These are phyloP conservation scores for Calonectria henricotiae DNA, from an alignment of 2,329 filamentous ascomycete species.

Conservation along the genomic window DNA sequence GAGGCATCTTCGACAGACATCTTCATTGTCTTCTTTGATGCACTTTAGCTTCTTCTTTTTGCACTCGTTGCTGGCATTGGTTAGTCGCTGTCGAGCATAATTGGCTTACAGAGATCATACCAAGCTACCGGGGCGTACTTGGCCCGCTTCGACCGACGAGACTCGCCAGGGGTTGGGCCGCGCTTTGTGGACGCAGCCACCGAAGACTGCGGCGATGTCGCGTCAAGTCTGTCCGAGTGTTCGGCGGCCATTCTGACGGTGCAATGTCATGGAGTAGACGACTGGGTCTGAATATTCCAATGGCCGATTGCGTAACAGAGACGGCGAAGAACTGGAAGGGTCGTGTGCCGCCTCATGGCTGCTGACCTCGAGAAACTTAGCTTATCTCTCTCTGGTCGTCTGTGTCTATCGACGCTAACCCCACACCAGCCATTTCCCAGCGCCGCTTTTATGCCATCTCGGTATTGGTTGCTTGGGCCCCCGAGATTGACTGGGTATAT, in stretches of 20 bases:
- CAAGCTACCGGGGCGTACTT: slow-evolving; percentile 60
- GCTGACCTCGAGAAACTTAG: background rate
- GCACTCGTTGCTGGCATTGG: slow-evolving; percentile 56
- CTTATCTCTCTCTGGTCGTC: slow-evolving; percentile 4
- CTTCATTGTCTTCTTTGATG: slow-evolving; percentile 48
- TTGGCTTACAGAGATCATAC: slow-evolving; percentile 44
- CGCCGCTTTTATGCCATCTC: slow-evolving; percentile 13
- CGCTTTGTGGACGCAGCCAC: slow-evolving; percentile 30
- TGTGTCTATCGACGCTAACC: background rate
- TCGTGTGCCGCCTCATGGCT: background rate
- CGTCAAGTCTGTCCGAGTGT: slow-evolving; percentile 16
- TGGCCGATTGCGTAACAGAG: slow-evolving; percentile 6
- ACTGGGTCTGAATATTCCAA: slow-evolving; percentile 23
- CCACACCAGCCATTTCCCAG: slow-evolving; percentile 18
- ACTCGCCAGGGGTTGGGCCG: slow-evolving; percentile 9
- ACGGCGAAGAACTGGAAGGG: background rate
- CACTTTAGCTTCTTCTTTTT: slow-evolving; percentile 63
- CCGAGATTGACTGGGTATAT: background rate
- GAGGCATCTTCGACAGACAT: slow-evolving; percentile 54
- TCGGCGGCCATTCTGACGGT: slow-evolving; percentile 29
- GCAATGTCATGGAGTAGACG: slow-evolving; percentile 13
- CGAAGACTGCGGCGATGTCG: slow-evolving; percentile 31
- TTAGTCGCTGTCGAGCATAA: slow-evolving; percentile 28
- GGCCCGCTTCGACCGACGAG: slow-evolving; percentile 53
- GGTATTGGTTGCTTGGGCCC: background rate